Evolutionary conservation across 1,284 basidiomycete genomes (phyloP), one percentile per base, ranked within the genome.

Genomic region (Coniferiporia weirii): DNA sequence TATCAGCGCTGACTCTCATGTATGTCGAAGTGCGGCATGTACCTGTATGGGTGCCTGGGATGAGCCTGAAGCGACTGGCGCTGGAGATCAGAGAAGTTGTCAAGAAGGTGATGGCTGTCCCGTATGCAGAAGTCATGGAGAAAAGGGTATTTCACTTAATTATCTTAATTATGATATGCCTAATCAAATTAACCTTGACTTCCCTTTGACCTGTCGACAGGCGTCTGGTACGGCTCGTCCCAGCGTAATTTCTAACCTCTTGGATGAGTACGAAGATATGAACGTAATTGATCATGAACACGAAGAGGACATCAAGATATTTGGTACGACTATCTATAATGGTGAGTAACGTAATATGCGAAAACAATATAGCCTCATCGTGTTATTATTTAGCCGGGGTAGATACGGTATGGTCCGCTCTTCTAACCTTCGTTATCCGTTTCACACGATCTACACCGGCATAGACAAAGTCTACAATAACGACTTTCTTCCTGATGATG

Each of bases 321-420:
- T 48, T 35, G 44, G 22, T 20, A 46, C 19, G 45, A 49, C 35
- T 13, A 17, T 48, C 45, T 48, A 56, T 35, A 47, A 36, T 48
- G 54, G 54, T 56, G 32, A 45, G 38, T 44, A 17, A 12, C n/a
- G 17, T 36, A 12, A 7, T 13, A 36, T 43, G 12, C 6, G 7
- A 22, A 32, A 22, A 32, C 13, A 10, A 15, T 50, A 13, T 13
- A 38, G 71, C 80, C 20, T 40, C 9, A 46, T 19, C 10, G 3
- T 15, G 7, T 43, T 4, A 22, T 43, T 13, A n/a, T 38, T 32
- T 13, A 59, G 50, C 35, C 17, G 57, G 50, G 13, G 38, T 44
- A 4, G 44, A 54, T 20, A 59, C 57, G 17, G 52, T 59, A 40
- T 12, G 44, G 1, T 27, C 32, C 45, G 43, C 3, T 3, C 17